Evolutionary conservation across 2,329 filamentous ascomycete genomes (phyloP), one percentile per base, ranked within the genome.

Genomic region (Ophiostoma quercus): DNA sequence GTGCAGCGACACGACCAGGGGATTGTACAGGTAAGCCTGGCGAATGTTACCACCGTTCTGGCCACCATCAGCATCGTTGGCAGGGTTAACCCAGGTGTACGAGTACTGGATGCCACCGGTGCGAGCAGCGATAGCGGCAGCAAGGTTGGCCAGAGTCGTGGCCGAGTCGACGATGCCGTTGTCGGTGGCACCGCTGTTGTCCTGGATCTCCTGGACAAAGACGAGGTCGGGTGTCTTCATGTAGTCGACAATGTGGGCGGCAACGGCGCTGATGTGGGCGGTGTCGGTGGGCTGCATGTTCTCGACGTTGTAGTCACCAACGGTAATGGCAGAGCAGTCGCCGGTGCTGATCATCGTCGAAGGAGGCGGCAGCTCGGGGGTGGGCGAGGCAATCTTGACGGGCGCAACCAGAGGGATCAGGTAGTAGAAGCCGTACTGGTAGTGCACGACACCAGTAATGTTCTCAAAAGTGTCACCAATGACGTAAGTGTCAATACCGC

Each of bases 31-130:
- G 78, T 90, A 92, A 0, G 88, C 89, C 66, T 82, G 81, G 63
- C 89, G 89, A 77, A 92, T 92, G 80, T 92, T 92, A 51, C 88
- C 89, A 16, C 90, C 89, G 1, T 88, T 86, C 72, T 85, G 79
- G 43, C 90, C 90, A 71, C 90, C 90, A 73, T 91, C 88, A 72
- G 83, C 74, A 77, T 85, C 82, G 76, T 90, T 80, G 43, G 83
- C 78, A 1, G 89, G 89, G 62, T 80, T 81, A 69, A 92, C 83
- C 72, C 87, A 84, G 37, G 83, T 80, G 75, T 84, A 91, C 57
- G 80, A 79, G 78, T 92, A 92, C 60, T 77, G 74, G 1, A 84
- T 80, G 25, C 83, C 83, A 32, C 83, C 84, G 51, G 80, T 81
- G 11, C 82, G 78, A 2, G 76, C 74, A 63, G 80, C 77, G 74